phyloP scores from a whole-genome alignment of 2,329 filamentous ascomycete species.

The Lachnellula willkommii region DNA sequence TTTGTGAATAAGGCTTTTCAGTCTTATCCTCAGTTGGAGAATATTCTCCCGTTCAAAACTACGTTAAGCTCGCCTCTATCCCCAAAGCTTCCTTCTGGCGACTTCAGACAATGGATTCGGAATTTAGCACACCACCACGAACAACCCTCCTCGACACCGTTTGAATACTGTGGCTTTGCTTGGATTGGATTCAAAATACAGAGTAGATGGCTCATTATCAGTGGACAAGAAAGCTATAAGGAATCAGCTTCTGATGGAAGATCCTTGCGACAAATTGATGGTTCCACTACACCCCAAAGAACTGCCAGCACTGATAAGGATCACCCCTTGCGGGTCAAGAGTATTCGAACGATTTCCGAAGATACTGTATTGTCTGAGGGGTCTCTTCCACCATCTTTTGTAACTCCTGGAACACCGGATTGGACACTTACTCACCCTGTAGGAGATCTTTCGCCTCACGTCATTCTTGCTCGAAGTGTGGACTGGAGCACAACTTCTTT shows the following conservation, averaged over 20 bases:
- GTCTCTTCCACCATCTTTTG: slow-evolving; percentile 5
- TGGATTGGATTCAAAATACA: slow-evolving; percentile 68
- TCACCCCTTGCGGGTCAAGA: background rate
- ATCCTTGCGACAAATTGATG: background rate
- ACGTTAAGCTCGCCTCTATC: slow-evolving; percentile 21
- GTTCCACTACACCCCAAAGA: background rate
- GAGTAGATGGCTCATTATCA: slow-evolving; percentile 61
- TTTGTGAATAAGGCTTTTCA: slow-evolving; percentile 65
- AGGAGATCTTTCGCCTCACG: slow-evolving; percentile 59
- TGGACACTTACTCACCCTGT: slow-evolving; percentile 68
- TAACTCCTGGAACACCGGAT: slow-evolving; percentile 34
- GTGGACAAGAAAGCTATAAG: slow-evolving; percentile 36
- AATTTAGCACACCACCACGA: slow-evolving; percentile 24
- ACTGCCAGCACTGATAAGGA: background rate
- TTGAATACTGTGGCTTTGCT: slow-evolving; percentile 54
- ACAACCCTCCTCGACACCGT: slow-evolving; percentile 43
- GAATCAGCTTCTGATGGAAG: background rate
- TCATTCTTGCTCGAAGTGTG: slow-evolving; percentile 62
- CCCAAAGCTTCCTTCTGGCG: slow-evolving; percentile 40
- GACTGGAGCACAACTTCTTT: slow-evolving; percentile 70
- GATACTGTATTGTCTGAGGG: background rate
- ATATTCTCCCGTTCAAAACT: slow-evolving; percentile 6
- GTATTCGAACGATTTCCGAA: background rate
- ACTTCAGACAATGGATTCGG: slow-evolving; percentile 64
- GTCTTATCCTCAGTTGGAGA: slow-evolving; percentile 27